phyloP scores from a whole-genome alignment of 306 rosid species.

The Crotalaria pallida region DNA sequence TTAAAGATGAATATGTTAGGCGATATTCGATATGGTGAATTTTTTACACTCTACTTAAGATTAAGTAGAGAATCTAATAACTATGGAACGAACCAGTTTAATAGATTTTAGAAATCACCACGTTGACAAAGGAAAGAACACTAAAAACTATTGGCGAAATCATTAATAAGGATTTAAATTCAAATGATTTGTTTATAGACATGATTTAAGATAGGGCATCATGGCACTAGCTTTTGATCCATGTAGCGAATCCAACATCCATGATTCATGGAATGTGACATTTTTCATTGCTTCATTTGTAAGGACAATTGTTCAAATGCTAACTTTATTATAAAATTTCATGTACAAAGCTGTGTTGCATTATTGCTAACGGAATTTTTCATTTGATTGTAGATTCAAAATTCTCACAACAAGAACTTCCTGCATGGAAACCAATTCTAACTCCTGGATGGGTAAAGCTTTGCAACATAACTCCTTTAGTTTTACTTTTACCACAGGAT shows the following conservation, averaged over 20 bases:
- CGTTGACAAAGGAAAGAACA: too few species aligned
- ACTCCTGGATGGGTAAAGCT: slow-evolving; percentile 42
- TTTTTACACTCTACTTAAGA: too few species aligned
- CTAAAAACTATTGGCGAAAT: too few species aligned
- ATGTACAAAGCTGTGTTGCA: background rate
- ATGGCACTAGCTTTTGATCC: too few species aligned
- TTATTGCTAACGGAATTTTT: background rate
- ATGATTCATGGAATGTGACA: background rate
- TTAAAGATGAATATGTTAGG: too few species aligned
- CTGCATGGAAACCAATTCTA: slow-evolving; percentile 44
- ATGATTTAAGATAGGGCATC: too few species aligned
- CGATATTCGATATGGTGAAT: too few species aligned
- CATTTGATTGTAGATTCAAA: slow-evolving; percentile 23
- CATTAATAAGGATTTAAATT: too few species aligned
- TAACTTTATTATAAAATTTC: background rate
- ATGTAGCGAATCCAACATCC: background rate
- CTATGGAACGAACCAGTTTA: too few species aligned
- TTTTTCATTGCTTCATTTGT: background rate
- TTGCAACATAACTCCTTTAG: background rate
- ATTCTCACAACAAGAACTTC: slow-evolving; percentile 49
- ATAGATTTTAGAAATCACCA: too few species aligned
- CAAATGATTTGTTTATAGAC: too few species aligned
- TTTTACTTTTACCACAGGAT: background rate
- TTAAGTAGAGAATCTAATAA: too few species aligned
- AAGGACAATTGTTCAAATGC: background rate